phyloP scores from a whole-genome alignment of 2,329 filamentous ascomycete genomes.

The Hymenoscyphus salicellus region DNA sequence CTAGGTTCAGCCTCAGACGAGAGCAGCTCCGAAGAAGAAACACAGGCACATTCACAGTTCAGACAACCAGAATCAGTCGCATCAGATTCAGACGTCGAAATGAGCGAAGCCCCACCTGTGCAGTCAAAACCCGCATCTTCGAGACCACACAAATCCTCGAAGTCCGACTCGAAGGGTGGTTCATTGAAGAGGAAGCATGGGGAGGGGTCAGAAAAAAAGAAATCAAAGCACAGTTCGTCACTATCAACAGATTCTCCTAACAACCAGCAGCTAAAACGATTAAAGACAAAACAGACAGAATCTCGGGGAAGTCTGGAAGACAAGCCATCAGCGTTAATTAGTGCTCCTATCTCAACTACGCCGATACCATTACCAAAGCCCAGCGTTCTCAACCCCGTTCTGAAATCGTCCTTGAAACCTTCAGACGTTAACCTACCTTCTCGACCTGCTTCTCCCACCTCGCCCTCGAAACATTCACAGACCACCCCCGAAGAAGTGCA shows the following conservation, averaged over 20 bases:
- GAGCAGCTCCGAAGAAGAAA: slow-evolving; percentile 21
- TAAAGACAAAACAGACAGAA: slow-evolving; percentile 29
- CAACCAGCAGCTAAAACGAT: slow-evolving; percentile 25
- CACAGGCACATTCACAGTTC: slow-evolving; percentile 18
- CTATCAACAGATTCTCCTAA: slow-evolving; percentile 19
- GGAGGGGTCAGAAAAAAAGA: slow-evolving; percentile 20
- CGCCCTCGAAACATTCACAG: background rate
- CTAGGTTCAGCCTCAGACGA: slow-evolving; percentile 35
- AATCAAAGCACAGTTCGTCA: slow-evolving; percentile 32
- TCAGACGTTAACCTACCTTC: background rate
- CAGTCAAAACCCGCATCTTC: slow-evolving; percentile 10
- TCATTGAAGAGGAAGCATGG: slow-evolving; percentile 29
- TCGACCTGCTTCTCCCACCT: background rate
- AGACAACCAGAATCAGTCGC: slow-evolving; percentile 9
- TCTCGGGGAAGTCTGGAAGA: slow-evolving; percentile 19
- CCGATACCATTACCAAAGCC: background rate
- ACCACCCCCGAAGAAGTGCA: background rate
- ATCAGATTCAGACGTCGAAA: slow-evolving; percentile 19
- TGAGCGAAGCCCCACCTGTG: slow-evolving; percentile 16
- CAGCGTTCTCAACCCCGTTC: too few relatives aligned
- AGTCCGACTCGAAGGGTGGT: background rate
- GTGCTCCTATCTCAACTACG: background rate
- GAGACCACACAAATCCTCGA: slow-evolving; percentile 11
- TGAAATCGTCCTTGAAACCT: background rate
- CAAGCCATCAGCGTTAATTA: slow-evolving; percentile 21